Base-by-base conservation (phyloP, 2,329 filamentous ascomycete species). In the Diaporthe longicolla region DNA sequence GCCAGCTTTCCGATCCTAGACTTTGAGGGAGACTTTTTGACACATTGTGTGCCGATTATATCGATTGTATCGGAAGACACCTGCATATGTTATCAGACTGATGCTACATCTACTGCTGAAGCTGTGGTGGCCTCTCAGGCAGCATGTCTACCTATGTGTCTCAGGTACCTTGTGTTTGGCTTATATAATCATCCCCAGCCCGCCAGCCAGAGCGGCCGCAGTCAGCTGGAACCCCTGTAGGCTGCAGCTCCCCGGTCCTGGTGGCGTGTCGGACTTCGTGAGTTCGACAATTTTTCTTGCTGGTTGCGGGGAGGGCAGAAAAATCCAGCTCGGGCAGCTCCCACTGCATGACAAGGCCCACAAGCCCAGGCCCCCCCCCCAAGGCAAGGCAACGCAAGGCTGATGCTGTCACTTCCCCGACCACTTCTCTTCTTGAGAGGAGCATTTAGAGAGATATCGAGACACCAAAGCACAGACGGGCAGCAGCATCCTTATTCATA, bases 211-310 rank as follows among this genome's bases (percentile, higher is more conserved):
- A 24, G 37, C 37, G 24, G 61, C 43, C 26, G 43, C 40, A 35
- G 54, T 45, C 68, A 70, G 37, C 21, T 37, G 17, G 21, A 50
- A 63, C 70, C 57, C 70, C 70, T 71, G 63, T 29, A 54, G 48
- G 35, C 40, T 54, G 63, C 70, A 71, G 57, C 57, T 61, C 40
- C 63, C 63, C 32, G 63, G 48, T 71, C 55, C 63, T 71, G 40
- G 70, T 71, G 70, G 70, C 57, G 48, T 63, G 69, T 63, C 69
- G 57, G 57, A 63, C 55, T 61, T 71, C 45, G 45, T 63, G 69
- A 71, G 69, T 52, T 71, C 57, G 57, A 52, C 55, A 63, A 71
- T 63, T 71, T 71, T 71, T 71, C 57, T 61, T 61, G 70, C 57
- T 59, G 59, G 59, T 61, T 71, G 70, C 70, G 70, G 70, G 70